Evolutionary conservation across 371 early-diverging fungal species (phyloP), one percentile per base, ranked within the genome.

Genomic region (Chytridium lagenaria): DNA sequence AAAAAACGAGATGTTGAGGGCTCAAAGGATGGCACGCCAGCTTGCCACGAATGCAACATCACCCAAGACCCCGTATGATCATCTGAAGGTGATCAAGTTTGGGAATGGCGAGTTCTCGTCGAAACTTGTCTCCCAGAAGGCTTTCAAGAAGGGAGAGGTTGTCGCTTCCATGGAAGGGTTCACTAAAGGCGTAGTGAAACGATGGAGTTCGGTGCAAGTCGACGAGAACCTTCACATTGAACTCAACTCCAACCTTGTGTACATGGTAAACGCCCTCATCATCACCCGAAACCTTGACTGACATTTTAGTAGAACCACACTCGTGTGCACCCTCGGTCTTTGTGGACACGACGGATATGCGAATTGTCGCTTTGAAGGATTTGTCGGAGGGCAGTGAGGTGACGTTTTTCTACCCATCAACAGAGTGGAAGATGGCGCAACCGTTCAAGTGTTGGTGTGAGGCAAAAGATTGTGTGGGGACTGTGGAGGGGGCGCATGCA

Each of bases 381-480:
- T 50, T 76, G 15, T 40, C 66, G 34, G 64, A 50, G 5, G 92
- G 92, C 28, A 91, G 90, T 66, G 92, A 90, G 74, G 39, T 92
- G 70, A 90, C 91, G 19, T 93, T 94, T 80, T 93, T 93, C 78
- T 94, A 94, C 73, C 93, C 93, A 37, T 68, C 68, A 37, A 76
- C 72, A 34, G 94, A 94, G 77, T 94, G 92, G 92, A 91, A 91
- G 77, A 94, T 94, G 94, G 88, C 82, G 52, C 90, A 94, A 80
- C 91, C 93, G 3, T 94, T 94, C 77, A 81, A 86, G 30, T 94
- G 94, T 80, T 92, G 93, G 92, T 94, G 94, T 74, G 90, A 90
- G 37, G 30, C 61, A 12, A 3, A 3, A 10, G 36, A 61, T 23
- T 61, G 61, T 59, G 28, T 69, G 39, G 59, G 49, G 15, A 10